phyloP scores from a whole-genome alignment of 805 yeast genomes.

The Priceomyces haplophilus region DNA sequence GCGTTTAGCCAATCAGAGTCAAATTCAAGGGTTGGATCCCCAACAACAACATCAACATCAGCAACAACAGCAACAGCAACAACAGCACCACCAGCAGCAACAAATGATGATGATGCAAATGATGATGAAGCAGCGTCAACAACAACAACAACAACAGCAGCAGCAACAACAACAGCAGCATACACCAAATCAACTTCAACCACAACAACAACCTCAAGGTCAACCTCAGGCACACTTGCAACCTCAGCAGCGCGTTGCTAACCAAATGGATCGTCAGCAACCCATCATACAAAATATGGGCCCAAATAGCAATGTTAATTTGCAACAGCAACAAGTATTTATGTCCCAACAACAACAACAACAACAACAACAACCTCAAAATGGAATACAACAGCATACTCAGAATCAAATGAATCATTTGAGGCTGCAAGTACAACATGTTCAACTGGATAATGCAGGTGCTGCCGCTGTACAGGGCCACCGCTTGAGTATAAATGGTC shows the following conservation, averaged over 20 bases:
- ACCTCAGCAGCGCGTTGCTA: slow-evolving; percentile 6
- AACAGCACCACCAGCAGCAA: slow-evolving; percentile 11
- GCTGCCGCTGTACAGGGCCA: slow-evolving; percentile 19
- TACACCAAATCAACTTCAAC: slow-evolving; percentile 10
- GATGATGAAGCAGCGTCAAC: slow-evolving; percentile 27
- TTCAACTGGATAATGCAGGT: slow-evolving; percentile 15
- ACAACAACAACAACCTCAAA: slow-evolving; percentile 17
- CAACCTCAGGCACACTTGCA: slow-evolving; percentile 8
- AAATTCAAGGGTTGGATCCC: slow-evolving; percentile 7
- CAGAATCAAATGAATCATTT: slow-evolving; percentile 50
- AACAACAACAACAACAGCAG: slow-evolving; percentile 21
- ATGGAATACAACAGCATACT: slow-evolving; percentile 43
- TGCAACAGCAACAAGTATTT: slow-evolving; percentile 30
- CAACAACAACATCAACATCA: slow-evolving; percentile 12
- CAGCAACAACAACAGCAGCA: slow-evolving; percentile 18
- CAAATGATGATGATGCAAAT: slow-evolving; percentile 7
- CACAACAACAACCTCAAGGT: slow-evolving; percentile 10
- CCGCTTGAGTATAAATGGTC: slow-evolving; percentile 12
- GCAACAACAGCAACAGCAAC: slow-evolving; percentile 10
- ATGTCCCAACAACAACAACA: slow-evolving; percentile 20
- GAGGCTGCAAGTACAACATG: slow-evolving; percentile 40
- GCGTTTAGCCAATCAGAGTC: slow-evolving; percentile 6
- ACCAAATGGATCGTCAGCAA: slow-evolving; percentile 15
- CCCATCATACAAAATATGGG: slow-evolving; percentile 16
- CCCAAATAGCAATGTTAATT: slow-evolving; percentile 13